Conservation (phyloP, 495 filamentous ascomycete species). For the Aspergillus incahuasiensis region DNA sequence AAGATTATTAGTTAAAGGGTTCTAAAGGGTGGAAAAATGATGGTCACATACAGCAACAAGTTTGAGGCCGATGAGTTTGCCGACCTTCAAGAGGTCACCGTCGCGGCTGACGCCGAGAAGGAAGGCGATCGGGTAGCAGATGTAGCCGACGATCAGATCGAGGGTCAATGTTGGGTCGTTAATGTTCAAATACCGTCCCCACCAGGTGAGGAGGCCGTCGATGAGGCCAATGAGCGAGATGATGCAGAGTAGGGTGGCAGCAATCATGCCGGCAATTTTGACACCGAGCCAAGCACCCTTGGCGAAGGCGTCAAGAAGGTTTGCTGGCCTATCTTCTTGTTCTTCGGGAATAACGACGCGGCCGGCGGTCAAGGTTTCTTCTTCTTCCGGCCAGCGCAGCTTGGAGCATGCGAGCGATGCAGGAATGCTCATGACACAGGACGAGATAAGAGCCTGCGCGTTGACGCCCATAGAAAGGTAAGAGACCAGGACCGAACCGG, state of each 20-base stretch:
- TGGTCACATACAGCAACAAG: slow-evolving; percentile 57
- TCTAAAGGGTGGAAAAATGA: background rate
- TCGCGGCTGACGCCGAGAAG: slow-evolving; percentile 76
- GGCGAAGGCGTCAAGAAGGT: slow-evolving; percentile 79
- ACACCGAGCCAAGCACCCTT: slow-evolving; percentile 85
- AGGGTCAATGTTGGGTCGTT: slow-evolving; percentile 63
- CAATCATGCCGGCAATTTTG: slow-evolving; percentile 84
- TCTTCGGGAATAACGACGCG: slow-evolving; percentile 72
- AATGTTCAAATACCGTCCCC: slow-evolving; percentile 79
- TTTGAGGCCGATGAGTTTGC: slow-evolving; percentile 76
- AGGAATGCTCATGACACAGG: slow-evolving; percentile 84
- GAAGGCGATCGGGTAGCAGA: slow-evolving; percentile 82
- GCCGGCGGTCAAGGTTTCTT: slow-evolving; percentile 78
- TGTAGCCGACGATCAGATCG: slow-evolving; percentile 72
- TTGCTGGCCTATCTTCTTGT: slow-evolving; percentile 61
- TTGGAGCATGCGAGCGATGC: slow-evolving; percentile 83
- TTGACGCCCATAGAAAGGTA: slow-evolving; percentile 78
- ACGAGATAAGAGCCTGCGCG: slow-evolving; percentile 82
- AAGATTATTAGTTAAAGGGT: slow-evolving; percentile 2
- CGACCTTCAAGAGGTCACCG: slow-evolving; percentile 67
- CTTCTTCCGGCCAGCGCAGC: slow-evolving; percentile 80
- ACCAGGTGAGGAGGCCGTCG: slow-evolving; percentile 82
- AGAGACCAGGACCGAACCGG: slow-evolving; percentile 72
- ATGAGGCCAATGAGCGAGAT: slow-evolving; percentile 72
- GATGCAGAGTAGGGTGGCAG: slow-evolving; percentile 74